Evolutionary conservation across 2,329 filamentous ascomycete genomes (phyloP).

Genomic region (Lecanicillium sp.): DNA sequence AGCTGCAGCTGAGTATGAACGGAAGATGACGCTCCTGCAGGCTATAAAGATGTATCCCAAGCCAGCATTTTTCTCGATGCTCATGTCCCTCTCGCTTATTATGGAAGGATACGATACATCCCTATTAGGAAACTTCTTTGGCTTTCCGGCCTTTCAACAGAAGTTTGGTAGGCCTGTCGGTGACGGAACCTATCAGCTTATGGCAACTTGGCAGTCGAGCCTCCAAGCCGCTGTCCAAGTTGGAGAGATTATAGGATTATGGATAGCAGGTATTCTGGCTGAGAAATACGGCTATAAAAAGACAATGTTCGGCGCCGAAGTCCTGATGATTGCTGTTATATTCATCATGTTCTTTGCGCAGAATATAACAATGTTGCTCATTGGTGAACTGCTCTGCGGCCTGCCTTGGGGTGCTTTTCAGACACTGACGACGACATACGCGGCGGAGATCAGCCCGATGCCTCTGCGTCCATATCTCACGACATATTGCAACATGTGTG

Average conservation of each 20-base stretch:
- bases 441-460: conserved; percentile 22
- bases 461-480: not conserved
- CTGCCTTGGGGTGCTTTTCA: conserved; percentile 21
- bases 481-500: not conserved
- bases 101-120: conserved; percentile 23
- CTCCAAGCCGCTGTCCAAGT: conserved; percentile 30
- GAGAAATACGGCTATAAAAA: conserved; percentile 32
- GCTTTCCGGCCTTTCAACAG: conserved; percentile 18
- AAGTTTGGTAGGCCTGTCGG: conserved; percentile 14
- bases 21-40: conserved; percentile 9
- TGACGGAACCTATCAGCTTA: conserved; percentile 27
- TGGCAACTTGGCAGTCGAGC: conserved; percentile 37
- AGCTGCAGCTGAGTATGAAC: not conserved
- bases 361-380: conserved; percentile 12
- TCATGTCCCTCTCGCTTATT: conserved; percentile 22
- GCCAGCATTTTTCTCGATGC: conserved; percentile 19
- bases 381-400: conserved; percentile 20
- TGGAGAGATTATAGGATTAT: conserved; percentile 36
- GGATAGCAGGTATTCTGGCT: conserved; percentile 34
- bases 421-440: conserved; percentile 26
- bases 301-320: conserved; percentile 31
- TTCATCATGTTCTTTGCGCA: conserved; percentile 29
- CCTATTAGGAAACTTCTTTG: conserved; percentile 18
- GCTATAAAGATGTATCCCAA: conserved; percentile 14
- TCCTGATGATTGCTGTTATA: conserved; percentile 28